Evolutionary conservation across 306 rosid species (phyloP).

Genomic region (Prunus campanulata): DNA sequence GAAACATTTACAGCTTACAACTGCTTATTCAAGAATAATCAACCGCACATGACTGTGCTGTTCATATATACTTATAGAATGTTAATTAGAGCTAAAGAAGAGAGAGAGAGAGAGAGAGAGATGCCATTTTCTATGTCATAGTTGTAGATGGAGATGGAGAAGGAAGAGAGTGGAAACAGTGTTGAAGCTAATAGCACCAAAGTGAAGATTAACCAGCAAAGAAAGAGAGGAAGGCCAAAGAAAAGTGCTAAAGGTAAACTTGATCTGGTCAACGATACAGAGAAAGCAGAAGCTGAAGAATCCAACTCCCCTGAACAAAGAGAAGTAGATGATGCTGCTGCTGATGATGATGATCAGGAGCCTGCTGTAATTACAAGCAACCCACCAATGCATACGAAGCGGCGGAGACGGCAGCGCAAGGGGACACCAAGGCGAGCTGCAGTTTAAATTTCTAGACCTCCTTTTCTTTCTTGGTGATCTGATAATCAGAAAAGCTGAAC

Average conservation of each 20-base stretch:
- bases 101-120: neutral
- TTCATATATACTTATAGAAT: neutral
- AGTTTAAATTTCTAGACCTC: neutral
- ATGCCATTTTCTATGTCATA: too few species aligned
- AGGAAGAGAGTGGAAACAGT: slow-evolving; percentile 22
- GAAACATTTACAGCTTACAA: slow-evolving; percentile 8
- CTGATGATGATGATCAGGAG: neutral
- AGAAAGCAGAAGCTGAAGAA: neutral
- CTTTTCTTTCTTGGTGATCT: neutral
- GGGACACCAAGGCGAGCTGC: slow-evolving; percentile 26
- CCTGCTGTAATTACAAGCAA: neutral
- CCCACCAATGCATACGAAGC: neutral
- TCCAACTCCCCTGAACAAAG: neutral
- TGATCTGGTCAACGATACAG: neutral
- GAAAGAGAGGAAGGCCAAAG: slow-evolving; percentile 21
- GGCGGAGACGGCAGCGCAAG: slow-evolving; percentile 15
- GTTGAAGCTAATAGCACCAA: neutral
- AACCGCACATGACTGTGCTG: neutral
- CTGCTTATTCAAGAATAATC: neutral
- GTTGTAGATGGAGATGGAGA: neutral
- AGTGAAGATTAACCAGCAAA: neutral
- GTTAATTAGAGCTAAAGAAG: too few species aligned
- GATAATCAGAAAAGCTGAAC: neutral
- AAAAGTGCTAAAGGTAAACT: neutral
- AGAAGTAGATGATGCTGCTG: neutral